Conservation (phyloP, 1,139 yeast genomes). For the Geotrichum cucujoidarum region DNA sequence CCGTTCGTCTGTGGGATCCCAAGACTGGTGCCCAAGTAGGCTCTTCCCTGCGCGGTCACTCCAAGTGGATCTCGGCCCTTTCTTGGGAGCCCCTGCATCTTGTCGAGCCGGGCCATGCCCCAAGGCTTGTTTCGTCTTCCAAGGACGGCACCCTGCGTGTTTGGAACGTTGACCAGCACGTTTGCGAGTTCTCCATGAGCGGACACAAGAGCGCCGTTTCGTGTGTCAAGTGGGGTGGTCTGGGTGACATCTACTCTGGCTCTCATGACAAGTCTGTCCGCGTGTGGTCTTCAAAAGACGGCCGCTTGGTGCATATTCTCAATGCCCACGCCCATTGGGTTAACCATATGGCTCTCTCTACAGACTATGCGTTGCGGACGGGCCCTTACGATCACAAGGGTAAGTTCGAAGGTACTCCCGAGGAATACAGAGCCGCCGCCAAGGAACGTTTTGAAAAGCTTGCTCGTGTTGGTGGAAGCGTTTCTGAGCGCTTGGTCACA, state of each 20-base stretch:
- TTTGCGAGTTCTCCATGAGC: conserved; percentile 64
- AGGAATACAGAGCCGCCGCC: conserved; percentile 57
- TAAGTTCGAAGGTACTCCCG: conserved; percentile 36
- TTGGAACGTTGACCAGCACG: conserved; percentile 82
- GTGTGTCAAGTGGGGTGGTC: conserved; percentile 95
- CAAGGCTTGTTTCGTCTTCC: conserved; percentile 80
- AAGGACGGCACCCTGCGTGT: conserved; percentile 86
- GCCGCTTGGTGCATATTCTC: conserved; percentile 72
- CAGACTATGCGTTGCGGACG: conserved; percentile 79
- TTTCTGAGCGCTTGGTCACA: conserved; percentile 80
- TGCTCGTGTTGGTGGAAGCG: conserved; percentile 63
- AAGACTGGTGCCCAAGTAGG: conserved; percentile 72
- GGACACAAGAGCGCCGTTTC: conserved; percentile 90
- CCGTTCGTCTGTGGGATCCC: conserved; percentile 84
- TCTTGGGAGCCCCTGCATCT: conserved; percentile 94
- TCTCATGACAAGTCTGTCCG: conserved; percentile 94
- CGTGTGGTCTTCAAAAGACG: conserved; percentile 83
- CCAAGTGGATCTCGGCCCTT: conserved; percentile 83
- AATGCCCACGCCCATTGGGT: conserved; percentile 98
- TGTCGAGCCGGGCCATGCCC: conserved; percentile 57
- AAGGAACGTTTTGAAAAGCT: conserved; percentile 68
- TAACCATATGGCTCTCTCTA: conserved; percentile 84
- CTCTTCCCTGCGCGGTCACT: conserved; percentile 69
- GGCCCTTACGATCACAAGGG: conserved; percentile 76
- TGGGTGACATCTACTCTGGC: conserved; percentile 77